A percentile compares a stretch with the other conserved stretches of the same genome.
Evolutionary conservation across 352 stramenopile genomes (phyloP).

Genomic region (Plasmopara muralis): DNA sequence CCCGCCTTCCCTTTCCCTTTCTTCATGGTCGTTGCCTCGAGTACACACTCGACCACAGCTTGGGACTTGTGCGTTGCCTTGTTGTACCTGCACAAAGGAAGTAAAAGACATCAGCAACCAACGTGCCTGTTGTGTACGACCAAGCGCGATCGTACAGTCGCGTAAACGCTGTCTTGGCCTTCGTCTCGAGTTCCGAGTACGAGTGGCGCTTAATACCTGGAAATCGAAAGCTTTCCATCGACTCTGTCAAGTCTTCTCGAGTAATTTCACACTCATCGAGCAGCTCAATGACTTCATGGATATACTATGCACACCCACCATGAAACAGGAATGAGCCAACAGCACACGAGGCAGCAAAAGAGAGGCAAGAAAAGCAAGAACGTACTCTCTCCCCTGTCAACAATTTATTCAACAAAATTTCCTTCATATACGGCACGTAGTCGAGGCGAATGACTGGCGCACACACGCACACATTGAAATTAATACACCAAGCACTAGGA

Average conservation of each 20-base stretch:
- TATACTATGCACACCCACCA: slow-evolving; percentile 32
- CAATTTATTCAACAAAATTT: slow-evolving; percentile 79
- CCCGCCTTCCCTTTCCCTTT: slow-evolving; percentile 58
- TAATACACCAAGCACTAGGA: background rate
- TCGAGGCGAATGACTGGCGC: slow-evolving; percentile 75
- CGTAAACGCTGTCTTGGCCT: slow-evolving; percentile 93
- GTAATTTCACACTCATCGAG: slow-evolving; percentile 97
- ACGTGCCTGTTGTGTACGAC: background rate
- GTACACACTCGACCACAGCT: slow-evolving; percentile 84
- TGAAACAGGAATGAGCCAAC: background rate
- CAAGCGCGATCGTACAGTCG: slow-evolving; percentile 43
- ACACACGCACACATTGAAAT: background rate
- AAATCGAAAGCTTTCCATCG: slow-evolving; percentile 89
- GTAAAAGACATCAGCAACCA: background rate
- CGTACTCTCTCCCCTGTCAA: slow-evolving; percentile 65
- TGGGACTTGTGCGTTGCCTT: slow-evolving; percentile 90
- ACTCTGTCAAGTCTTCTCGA: slow-evolving; percentile 96
- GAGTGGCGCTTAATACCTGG: slow-evolving; percentile 66
- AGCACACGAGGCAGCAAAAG: too few relatives aligned
- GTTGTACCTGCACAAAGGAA: slow-evolving; percentile 76
- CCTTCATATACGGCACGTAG: slow-evolving; percentile 87
- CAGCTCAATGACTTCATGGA: slow-evolving; percentile 89
- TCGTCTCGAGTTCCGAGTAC: slow-evolving; percentile 74
- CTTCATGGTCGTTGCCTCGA: slow-evolving; percentile 63
- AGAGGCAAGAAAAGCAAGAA: background rate